Evolutionary conservation across 2,329 filamentous ascomycete species (phyloP), one percentile per base, ranked within the genome.

Genomic region (Huntiella decipiens): DNA sequence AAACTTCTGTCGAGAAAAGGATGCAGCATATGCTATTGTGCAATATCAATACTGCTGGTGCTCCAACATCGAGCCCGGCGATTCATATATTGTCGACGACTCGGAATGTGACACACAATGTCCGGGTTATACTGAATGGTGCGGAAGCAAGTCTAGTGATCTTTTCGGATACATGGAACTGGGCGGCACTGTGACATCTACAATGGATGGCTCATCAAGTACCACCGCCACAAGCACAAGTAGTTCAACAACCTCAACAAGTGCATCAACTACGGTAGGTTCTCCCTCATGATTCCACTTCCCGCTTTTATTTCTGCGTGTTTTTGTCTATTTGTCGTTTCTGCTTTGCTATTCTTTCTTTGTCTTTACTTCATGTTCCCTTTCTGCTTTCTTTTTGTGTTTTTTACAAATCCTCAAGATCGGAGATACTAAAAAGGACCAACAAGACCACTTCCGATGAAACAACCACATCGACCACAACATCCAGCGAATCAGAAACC

Each of bases 11-110:
- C 54, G 60, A 19, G 55, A 56, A 15, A 53, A 54, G 17, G 53
- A 65, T 12, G 81, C 67, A 3, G 42, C 46, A 33, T 82, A 78
- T 51, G 80, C 79, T 52, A 65, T 88, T 41, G 63, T 86, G 1
- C 71, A 83, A 53, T 67, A 61, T 12, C 64, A 73, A 31, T 60
- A 67, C 44, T 88, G 82, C 57, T 88, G 80, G 80, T 88, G 82
- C 58, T 78, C 79, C 34, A 70, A 85, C 57, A 77, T 77, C 54
- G 66, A 67, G 2, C 82, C 82, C 6, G 63, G 64, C 43, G 52
- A 62, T 31, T 56, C 55, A 15, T 58, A 56, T 31, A 57, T 65
- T 46, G 62, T 66, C 43, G 55, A 62, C 16, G 58, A 60, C 1
- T 52, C 51, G 32, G 54, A 68, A 16, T 88, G 82, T 60, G 60